Evolutionary conservation across 495 filamentous ascomycete species (phyloP), one percentile per base, ranked within the genome.

Genomic region (Parmelia sp.): DNA sequence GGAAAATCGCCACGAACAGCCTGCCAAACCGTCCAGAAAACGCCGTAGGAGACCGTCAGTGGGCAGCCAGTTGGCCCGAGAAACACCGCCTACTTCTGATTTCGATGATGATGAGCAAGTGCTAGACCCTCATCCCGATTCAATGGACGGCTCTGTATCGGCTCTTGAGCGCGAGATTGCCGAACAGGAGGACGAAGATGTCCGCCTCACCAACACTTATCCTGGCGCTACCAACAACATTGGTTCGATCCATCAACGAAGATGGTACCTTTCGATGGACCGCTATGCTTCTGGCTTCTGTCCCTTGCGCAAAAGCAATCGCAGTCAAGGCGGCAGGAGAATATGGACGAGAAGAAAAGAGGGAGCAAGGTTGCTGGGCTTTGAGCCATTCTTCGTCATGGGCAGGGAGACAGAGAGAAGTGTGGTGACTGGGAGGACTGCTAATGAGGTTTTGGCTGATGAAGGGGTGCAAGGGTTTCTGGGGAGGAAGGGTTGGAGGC

Each of bases 201-300:
- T 85, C 35, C 82, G 83, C n/a, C 66, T 70, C 6, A 82, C 80
- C 15, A 90, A 90, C 64, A 83, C 86, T 23, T 89, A 90, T 70
- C 73, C 82, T 0, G 84, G 86, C 27, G 83, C 87, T 1, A 76
- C 57, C 0, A 88, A 89, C 68, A 81, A 74, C 17, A 84, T 88
- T 42, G 81, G 79, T 6, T 88, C 85, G 14, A 76, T 88, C 25
- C 82, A 89, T 66, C 84, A 88, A 69, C 80, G 86, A 3, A 73
- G 76, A 6, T 90, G 86, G 86, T 85, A 80, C 62, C 70, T 88
- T 23, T 78, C 77, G 31, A 71, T 88, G 19, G 86, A 88, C 59
- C 75, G 81, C 3, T 65, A 64, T 8, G 76, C 75, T 9, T 83
- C 79, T 45, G 86, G 86, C 27, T 86, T 88, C 59, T 68, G 72